phyloP scores from a whole-genome alignment of 495 filamentous ascomycete genomes.

The Penicillium verhagenii region DNA sequence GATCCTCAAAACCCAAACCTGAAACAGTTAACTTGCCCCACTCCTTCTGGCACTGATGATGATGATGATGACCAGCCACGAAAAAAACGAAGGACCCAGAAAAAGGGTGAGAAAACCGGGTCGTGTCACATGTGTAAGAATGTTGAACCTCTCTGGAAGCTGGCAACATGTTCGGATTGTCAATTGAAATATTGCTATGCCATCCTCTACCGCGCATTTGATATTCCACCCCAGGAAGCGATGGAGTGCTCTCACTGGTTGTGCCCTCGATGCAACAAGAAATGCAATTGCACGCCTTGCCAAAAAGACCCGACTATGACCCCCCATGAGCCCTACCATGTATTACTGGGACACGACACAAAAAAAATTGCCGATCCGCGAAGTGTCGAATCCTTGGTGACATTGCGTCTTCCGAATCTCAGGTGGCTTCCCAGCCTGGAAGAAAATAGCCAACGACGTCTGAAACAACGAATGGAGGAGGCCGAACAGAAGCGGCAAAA shows the following conservation, averaged over 20 bases:
- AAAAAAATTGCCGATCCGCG: conserved; percentile 82
- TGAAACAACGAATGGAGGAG: not conserved
- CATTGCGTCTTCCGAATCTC: conserved; percentile 80
- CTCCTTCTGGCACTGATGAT: not conserved
- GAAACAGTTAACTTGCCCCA: conserved; percentile 11
- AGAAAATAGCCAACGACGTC: conserved; percentile 38
- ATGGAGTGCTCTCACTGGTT: conserved; percentile 80
- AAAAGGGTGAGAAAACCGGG: conserved; percentile 41
- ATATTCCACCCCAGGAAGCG: conserved; percentile 72
- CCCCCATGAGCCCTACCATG: conserved; percentile 81
- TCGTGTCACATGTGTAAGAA: conserved; percentile 80
- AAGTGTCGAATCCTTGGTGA: conserved; percentile 81
- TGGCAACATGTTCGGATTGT: conserved; percentile 75
- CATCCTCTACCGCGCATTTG: conserved; percentile 82
- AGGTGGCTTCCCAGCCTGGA: conserved; percentile 63
- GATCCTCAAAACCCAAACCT: conserved; percentile 49
- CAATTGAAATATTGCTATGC: conserved; percentile 80
- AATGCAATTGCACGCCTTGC: conserved; percentile 83
- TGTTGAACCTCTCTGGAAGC: conserved; percentile 74
- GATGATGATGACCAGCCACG: conserved; percentile 39
- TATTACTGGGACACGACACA: conserved; percentile 85
- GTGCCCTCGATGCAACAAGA: conserved; percentile 79
- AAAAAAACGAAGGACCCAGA: conserved; percentile 49
- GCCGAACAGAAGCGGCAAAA: not conserved
- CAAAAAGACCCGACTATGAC: conserved; percentile 54